Percentiles rank a stretch among this genome's conserved stretches.
Conservation (phyloP, 768 basidiomycete genomes). For the Tricholomella constricta region DNA sequence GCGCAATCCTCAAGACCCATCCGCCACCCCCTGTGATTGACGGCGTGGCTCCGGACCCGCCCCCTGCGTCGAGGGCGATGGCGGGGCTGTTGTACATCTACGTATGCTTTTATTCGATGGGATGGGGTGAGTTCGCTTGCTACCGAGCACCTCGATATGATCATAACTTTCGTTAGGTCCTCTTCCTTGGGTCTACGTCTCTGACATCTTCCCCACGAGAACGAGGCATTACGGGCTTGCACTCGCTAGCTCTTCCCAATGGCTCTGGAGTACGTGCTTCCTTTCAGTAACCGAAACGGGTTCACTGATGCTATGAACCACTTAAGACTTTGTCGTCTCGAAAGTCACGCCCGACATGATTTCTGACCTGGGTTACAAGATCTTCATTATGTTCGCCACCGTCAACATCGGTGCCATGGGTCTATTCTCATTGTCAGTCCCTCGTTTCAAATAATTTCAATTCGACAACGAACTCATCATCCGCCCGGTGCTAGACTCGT, state of each 20-base stretch:
- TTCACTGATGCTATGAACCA: not conserved
- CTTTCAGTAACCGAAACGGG: not conserved
- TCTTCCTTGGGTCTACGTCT: conserved; percentile 60
- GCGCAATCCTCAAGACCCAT: conserved; percentile 82
- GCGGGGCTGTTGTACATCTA: conserved; percentile 86
- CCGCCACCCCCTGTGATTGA: conserved; percentile 46
- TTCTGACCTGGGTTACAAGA: conserved; percentile 65
- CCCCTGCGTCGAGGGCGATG: conserved; percentile 75
- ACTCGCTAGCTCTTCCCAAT: conserved; percentile 75
- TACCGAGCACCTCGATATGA: conserved; percentile 21
- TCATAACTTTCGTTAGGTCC: conserved; percentile 36
- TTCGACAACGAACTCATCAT: not conserved
- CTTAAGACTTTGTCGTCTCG: conserved; percentile 66
- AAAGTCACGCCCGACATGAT: conserved; percentile 71
- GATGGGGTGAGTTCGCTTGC: conserved; percentile 57
- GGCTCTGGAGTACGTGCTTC: conserved; percentile 69
- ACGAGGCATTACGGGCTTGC: conserved; percentile 82
- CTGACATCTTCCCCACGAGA: conserved; percentile 86
- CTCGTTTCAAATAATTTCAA: not conserved
- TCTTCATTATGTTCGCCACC: conserved; percentile 77
- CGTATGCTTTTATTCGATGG: conserved; percentile 87
- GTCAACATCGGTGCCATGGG: conserved; percentile 75
- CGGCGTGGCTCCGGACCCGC: conserved; percentile 26
- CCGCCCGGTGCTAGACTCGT: conserved; percentile 48
- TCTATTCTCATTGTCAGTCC: conserved; percentile 60